Evolutionary conservation across 106 monocot species (phyloP).

Genomic region (Dendrobium officinale): DNA sequence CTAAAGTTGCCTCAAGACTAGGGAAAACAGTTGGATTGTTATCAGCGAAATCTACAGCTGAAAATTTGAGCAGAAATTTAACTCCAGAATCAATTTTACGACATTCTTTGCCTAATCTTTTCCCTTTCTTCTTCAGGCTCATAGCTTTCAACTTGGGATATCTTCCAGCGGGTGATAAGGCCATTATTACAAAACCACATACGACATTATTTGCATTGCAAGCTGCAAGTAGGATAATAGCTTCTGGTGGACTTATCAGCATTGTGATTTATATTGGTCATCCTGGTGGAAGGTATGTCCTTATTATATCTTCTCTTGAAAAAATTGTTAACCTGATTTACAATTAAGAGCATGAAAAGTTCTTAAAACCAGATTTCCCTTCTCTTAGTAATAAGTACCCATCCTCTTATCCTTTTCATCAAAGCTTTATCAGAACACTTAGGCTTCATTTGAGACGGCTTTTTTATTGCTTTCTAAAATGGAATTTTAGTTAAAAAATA

Average conservation of each 20-base stretch:
- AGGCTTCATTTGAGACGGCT: too few relatives aligned
- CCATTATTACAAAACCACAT: conserved; percentile 45
- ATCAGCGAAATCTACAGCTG: background rate
- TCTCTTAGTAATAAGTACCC: background rate
- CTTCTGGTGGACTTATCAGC: conserved; percentile 68
- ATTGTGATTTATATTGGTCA: conserved; percentile 87
- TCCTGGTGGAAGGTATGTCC: conserved; percentile 81
- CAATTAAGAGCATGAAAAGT: too few relatives aligned
- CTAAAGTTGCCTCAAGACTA: background rate
- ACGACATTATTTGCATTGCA: conserved; percentile 70
- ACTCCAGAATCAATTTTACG: background rate
- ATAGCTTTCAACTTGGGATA: conserved; percentile 94
- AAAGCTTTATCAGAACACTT: too few relatives aligned
- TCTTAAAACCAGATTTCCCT: background rate
- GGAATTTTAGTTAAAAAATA: too few relatives aligned
- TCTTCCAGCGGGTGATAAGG: conserved; percentile 88
- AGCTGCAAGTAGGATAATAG: conserved; percentile 61
- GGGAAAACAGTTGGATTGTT: background rate
- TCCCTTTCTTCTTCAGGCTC: conserved; percentile 37
- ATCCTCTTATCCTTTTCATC: too few relatives aligned
- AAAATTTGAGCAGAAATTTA: background rate
- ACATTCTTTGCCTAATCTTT: background rate
- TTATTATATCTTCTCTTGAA: background rate
- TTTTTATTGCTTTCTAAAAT: too few relatives aligned
- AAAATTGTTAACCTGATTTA: too few relatives aligned